phyloP scores from a whole-genome alignment of 495 filamentous ascomycete genomes.

The Podospora tetraspora region DNA sequence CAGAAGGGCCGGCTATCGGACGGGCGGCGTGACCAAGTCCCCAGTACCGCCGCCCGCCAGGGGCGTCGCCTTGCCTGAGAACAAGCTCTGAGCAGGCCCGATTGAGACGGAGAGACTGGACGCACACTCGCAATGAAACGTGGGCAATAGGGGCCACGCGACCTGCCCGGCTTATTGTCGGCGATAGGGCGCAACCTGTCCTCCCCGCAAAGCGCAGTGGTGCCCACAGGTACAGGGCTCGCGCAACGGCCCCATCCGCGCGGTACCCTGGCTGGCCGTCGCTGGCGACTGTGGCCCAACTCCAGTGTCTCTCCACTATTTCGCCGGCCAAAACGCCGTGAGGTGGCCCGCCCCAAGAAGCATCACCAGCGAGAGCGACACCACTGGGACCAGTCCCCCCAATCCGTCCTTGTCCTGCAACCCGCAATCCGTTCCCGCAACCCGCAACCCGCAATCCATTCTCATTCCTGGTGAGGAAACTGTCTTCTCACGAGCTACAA shows the following conservation, averaged over 20 bases:
- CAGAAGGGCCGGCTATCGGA: conserved; percentile 15
- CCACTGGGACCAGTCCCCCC: no score
- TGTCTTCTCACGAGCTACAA: not conserved
- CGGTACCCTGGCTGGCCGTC: conserved; percentile 5
- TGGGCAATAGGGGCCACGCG: conserved; percentile 16
- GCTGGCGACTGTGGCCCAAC: conserved; percentile 25
- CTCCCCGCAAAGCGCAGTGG: conserved; percentile 4
- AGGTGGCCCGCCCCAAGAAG: conserved; percentile 24
- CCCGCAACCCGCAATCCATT: not conserved
- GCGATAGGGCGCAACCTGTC: conserved; percentile 23
- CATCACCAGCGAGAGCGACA: no score
- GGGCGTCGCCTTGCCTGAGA: conserved; percentile 15
- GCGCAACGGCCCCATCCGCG: not conserved
- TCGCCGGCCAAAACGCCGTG: conserved; percentile 50
- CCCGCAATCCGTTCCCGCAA: not conserved
- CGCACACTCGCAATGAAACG: conserved; percentile 28
- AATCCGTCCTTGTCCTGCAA: not conserved
- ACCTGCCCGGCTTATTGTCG: not conserved
- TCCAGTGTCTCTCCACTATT: conserved; percentile 46
- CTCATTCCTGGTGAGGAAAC: not conserved
- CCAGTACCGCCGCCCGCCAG: conserved; percentile 9
- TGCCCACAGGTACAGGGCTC: conserved; percentile 14
- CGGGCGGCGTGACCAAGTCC: not conserved
- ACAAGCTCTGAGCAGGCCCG: conserved; percentile 32
- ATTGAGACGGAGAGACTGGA: conserved; percentile 24